A percentile compares a stretch with the other conserved stretches of the same genome.
Conservation (phyloP, 441 rosid species). For the Arabidopsis lyrata region DNA sequence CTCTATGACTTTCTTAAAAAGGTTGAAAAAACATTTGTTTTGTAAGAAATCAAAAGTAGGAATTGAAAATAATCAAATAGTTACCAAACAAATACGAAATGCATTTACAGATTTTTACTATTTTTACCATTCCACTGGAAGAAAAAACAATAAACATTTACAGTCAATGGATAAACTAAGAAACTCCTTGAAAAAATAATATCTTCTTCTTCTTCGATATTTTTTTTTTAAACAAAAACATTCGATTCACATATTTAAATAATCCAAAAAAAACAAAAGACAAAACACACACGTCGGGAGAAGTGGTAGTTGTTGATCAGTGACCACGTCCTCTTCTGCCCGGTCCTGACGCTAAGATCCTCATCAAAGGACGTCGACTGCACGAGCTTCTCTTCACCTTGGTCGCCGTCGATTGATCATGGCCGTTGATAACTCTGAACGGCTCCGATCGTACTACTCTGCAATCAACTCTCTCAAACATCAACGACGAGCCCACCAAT, state of each 20-base stretch:
- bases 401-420: not conserved
- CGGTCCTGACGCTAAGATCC: conserved; percentile 39
- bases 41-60: too few species aligned
- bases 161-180: too few species aligned
- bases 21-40: too few species aligned
- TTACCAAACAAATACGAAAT: too few species aligned
- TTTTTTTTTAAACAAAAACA: too few species aligned
- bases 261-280: not conserved
- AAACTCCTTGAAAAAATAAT: not conserved
- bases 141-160: too few species aligned
- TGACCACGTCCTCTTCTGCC: conserved; percentile 43
- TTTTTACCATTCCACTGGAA: too few species aligned
- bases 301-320: conserved; percentile 16
- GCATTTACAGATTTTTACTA: too few species aligned
- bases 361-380: conserved; percentile 11
- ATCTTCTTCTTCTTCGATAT: not conserved
- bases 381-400: conserved; percentile 22
- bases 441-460: conserved; percentile 25
- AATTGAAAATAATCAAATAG: too few species aligned
- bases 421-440: conserved; percentile 6
- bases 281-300: not conserved
- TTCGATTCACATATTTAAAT: too few species aligned
- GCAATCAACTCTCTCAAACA: conserved; percentile 29
- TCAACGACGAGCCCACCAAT: conserved; percentile 23
- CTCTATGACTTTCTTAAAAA: too few species aligned